Conservation (phyloP, 805 yeast species). For the Yarrowia divulgata region DNA sequence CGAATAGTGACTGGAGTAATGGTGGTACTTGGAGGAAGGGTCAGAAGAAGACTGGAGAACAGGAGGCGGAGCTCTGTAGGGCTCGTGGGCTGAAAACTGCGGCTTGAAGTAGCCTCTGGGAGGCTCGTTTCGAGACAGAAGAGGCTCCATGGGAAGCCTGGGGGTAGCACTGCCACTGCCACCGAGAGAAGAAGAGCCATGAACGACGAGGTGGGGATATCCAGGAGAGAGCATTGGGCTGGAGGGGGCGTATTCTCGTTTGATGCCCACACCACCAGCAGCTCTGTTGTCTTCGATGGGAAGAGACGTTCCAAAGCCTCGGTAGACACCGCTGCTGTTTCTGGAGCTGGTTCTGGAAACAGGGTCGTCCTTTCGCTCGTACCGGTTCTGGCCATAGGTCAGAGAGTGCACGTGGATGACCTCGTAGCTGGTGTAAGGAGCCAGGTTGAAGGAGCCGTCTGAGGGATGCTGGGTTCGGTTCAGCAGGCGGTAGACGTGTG, state of each 20-base stretch:
- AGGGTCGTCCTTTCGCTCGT: conserved; percentile 10
- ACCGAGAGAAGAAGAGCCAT: no score
- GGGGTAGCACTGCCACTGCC: not conserved
- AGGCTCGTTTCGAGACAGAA: not conserved
- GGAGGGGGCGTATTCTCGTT: not conserved
- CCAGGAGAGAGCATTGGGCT: conserved; percentile 2
- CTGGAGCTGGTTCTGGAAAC: no score
- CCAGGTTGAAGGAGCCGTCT: not conserved
- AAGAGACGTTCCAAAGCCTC: not conserved
- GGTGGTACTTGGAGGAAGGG: not conserved
- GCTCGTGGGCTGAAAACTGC: not conserved
- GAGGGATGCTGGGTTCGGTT: not conserved
- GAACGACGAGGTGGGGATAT: not conserved
- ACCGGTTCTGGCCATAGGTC: conserved; percentile 19
- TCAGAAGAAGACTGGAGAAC: not conserved
- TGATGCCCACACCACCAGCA: not conserved
- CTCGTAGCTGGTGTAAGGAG: not conserved
- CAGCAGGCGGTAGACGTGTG: not conserved
- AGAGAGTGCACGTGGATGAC: conserved; percentile 9
- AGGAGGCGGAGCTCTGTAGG: conserved; percentile 1
- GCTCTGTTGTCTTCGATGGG: not conserved
- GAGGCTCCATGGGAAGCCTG: not conserved
- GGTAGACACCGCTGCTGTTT: no score
- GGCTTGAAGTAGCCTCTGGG: conserved; percentile 15
- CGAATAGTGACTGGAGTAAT: not conserved